phyloP scores from a whole-genome alignment of 805 yeast species.

The Kluyveromyces wickerhamii region DNA sequence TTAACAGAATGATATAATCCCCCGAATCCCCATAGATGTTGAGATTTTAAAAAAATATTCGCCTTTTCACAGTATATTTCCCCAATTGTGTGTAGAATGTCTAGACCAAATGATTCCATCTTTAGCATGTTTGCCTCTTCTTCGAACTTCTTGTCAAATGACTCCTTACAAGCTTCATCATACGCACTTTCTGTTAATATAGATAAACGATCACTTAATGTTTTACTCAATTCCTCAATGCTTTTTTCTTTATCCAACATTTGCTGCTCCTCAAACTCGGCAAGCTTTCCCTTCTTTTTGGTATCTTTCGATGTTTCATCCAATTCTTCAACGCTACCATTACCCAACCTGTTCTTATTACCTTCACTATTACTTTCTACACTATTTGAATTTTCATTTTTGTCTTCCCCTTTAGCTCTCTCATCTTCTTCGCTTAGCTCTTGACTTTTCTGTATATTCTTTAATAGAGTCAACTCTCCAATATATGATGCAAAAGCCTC shows the following conservation, averaged over 20 bases:
- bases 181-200: constrained; percentile 55
- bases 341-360: constrained; percentile 2
- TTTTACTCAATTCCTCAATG: constrained; percentile 52
- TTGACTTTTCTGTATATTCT: constrained; percentile 60
- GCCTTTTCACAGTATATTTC: constrained; percentile 59
- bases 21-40: constrained; percentile 54
- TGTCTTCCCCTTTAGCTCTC: constrained; percentile 29
- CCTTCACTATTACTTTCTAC: constrained; percentile 7
- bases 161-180: constrained; percentile 50
- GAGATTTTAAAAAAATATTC: constrained; percentile 56
- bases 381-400: constrained; percentile 26
- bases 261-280: constrained; percentile 72
- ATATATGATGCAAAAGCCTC: constrained; percentile 81
- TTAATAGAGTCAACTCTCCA: constrained; percentile 77
- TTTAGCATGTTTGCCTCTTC: constrained; percentile 80
- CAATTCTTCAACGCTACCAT: constrained; percentile 6
- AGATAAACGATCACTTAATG: constrained; percentile 47
- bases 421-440: constrained; percentile 43
- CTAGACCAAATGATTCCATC: constrained; percentile 80
- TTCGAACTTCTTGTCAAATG: constrained; percentile 56
- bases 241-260: constrained; percentile 55
- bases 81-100: constrained; percentile 70
- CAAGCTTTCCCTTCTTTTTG: constrained; percentile 40
- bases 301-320: constrained; percentile 33
- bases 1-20: constrained; percentile 67